A percentile compares a stretch with the other conserved stretches of the same genome.
Evolutionary conservation across 2,329 filamentous ascomycete genomes (phyloP).

Genomic region (Huntiella decipiens): DNA sequence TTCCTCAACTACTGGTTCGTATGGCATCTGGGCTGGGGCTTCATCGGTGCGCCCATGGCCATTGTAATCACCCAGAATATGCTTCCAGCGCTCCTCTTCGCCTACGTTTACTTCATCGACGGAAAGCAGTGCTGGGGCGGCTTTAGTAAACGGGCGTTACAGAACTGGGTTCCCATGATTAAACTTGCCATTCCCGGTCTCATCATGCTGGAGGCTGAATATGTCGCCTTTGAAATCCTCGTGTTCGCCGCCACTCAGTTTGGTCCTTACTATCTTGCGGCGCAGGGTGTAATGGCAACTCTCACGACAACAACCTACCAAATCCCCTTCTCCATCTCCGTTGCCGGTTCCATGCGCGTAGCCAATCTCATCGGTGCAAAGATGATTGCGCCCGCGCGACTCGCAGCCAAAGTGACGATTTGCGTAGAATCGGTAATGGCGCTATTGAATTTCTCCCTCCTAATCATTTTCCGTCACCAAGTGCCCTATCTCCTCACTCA

Average conservation of each 20-base stretch:
- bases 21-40: slow-evolving; percentile 50
- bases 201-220: slow-evolving; percentile 87
- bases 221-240: slow-evolving; percentile 78
- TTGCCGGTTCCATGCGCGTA: slow-evolving; percentile 72
- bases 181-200: slow-evolving; percentile 73
- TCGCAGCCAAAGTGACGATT: slow-evolving; percentile 59
- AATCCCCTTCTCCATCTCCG: slow-evolving; percentile 77
- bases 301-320: slow-evolving; percentile 69
- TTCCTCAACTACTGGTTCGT: slow-evolving; percentile 65
- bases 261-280: slow-evolving; percentile 60
- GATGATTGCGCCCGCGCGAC: slow-evolving; percentile 61
- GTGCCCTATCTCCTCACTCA: slow-evolving; percentile 66
- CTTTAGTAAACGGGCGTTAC: slow-evolving; percentile 48
- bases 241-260: slow-evolving; percentile 70
- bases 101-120: slow-evolving; percentile 57
- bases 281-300: slow-evolving; percentile 69
- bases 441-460: slow-evolving; percentile 54
- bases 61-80: slow-evolving; percentile 62
- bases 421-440: slow-evolving; percentile 51
- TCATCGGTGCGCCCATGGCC: slow-evolving; percentile 65
- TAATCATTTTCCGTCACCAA: slow-evolving; percentile 47
- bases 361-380: slow-evolving; percentile 84
- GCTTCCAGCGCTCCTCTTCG: slow-evolving; percentile 55
- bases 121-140: slow-evolving; percentile 73
- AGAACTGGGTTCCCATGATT: slow-evolving; percentile 65